These are phyloP conservation scores for Xerocomus minutiporus DNA, from an alignment of 1,284 basidiomycete species.

Conservation along the genomic window DNA sequence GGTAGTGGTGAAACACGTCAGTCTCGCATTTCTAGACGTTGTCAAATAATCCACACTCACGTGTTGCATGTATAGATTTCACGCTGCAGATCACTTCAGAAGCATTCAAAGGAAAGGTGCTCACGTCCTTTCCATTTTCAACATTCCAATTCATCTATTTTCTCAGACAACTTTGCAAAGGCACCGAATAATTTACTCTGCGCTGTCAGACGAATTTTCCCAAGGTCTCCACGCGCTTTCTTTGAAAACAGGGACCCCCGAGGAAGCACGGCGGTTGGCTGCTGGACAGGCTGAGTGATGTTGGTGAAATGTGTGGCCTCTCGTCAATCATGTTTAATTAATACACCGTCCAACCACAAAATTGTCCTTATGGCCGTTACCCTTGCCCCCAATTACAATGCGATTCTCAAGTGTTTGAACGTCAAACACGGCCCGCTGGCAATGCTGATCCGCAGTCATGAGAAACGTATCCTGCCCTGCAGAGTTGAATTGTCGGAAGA, in stretches of 20 bases:
- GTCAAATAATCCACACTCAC: slow-evolving; percentile 20
- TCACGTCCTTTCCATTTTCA: slow-evolving; percentile 9
- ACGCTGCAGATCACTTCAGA: slow-evolving; percentile 67
- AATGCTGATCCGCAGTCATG: slow-evolving; percentile 20
- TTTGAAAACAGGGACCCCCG: slow-evolving; percentile 65
- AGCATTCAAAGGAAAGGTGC: slow-evolving; percentile 67
- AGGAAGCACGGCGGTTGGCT: slow-evolving; percentile 39
- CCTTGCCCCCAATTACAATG: slow-evolving; percentile 11
- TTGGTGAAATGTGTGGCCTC: slow-evolving; percentile 19
- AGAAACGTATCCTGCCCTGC: slow-evolving; percentile 15
- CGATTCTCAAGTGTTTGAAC: slow-evolving; percentile 17
- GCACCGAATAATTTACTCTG: slow-evolving; percentile 70
- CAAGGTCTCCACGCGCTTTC: slow-evolving; percentile 72
- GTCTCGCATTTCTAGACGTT: slow-evolving; percentile 32
- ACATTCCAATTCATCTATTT: slow-evolving; percentile 5
- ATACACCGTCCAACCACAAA: slow-evolving; percentile 22
- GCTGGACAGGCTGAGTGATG: slow-evolving; percentile 22
- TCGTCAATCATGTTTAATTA: slow-evolving; percentile 36
- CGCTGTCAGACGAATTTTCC: slow-evolving; percentile 63
- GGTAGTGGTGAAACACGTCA: slow-evolving; percentile 67
- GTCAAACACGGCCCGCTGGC: slow-evolving; percentile 15
- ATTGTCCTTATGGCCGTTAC: slow-evolving; percentile 16
- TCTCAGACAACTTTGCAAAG: slow-evolving; percentile 67
- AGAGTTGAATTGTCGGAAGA: slow-evolving; percentile 4
- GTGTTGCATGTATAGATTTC: slow-evolving; percentile 54